Evolutionary conservation across 495 filamentous ascomycete species (phyloP), one percentile per base, ranked within the genome.

Genomic region (Talaromyces thailandensis): DNA sequence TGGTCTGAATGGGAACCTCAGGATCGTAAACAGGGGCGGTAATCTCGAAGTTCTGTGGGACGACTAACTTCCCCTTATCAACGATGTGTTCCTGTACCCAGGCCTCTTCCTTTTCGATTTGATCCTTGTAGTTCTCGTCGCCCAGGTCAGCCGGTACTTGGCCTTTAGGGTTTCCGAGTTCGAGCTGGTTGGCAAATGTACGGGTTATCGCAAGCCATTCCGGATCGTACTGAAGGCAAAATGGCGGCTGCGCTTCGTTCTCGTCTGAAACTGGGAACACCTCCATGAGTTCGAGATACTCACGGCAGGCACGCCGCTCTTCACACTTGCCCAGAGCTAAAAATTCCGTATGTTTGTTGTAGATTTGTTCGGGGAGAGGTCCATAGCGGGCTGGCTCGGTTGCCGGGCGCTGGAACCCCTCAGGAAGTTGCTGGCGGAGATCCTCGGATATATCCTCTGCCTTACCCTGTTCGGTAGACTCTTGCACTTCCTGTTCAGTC

Each of bases 171-270:
- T 89, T 76, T 28, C 87, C 88, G 35, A 92, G 74, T 5, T 71
- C 67, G 3, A 91, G 75, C 35, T 83, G 76, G 0, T 78, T 63
- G 26, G 87, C 84, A 67, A 96, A 93, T 2, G 86, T 86, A 14
- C 93, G 91, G 2, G 87, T 90, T 65, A 98, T 96, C 7, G 94
- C 88, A 3, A 98, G 84, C 93, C 93, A 98, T 76, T 98, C 94
- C 29, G 86, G 85, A 71, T 98, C 94, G 71, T 98, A 97, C 32
- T 84, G 72, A 4, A 98, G 83, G 6, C 71, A 69, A 53, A 75
- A 68, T 2, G 74, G 76, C 4, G n/a, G 24, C 4, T 67, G 61
- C 16, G 63, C 60, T 2, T 63, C 56, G 12, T 63, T 55, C 11
- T 71, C 59, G 4, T 74, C 63, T 0, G 68, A 71, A 24, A 79